These are phyloP conservation scores for Pogostemon cablin DNA, from an alignment of 257 asterid genomes.

Conservation along the genomic window DNA sequence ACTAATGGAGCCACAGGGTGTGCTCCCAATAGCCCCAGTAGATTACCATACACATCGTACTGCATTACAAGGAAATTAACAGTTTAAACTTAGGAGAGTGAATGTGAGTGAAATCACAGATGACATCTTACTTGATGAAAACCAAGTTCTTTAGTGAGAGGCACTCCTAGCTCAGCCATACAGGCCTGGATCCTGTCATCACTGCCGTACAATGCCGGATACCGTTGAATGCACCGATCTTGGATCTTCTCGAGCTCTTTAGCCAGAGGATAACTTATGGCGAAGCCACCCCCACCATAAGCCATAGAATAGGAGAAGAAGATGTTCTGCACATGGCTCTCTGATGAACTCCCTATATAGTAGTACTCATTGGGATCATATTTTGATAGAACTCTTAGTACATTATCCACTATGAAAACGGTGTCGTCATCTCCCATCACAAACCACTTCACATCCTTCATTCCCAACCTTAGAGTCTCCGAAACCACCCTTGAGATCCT, in stretches of 20 bases:
- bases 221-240: slow-evolving; percentile 73
- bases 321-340: slow-evolving; percentile 80
- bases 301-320: slow-evolving; percentile 80
- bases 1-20: slow-evolving; percentile 84
- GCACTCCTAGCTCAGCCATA: slow-evolving; percentile 90
- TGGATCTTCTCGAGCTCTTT: slow-evolving; percentile 76
- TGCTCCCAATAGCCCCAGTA: slow-evolving; percentile 81
- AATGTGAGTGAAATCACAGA: too few species aligned
- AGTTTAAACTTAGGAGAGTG: too few species aligned
- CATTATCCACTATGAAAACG: slow-evolving; percentile 69
- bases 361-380: slow-evolving; percentile 71
- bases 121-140: slow-evolving; percentile 72
- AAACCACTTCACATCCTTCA: slow-evolving; percentile 73
- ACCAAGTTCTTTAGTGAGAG: slow-evolving; percentile 72
- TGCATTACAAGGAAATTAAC: slow-evolving; percentile 34
- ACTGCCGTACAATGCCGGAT: slow-evolving; percentile 74
- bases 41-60: slow-evolving; percentile 94
- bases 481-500: slow-evolving; percentile 80
- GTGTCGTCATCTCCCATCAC: slow-evolving; percentile 96
- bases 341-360: slow-evolving; percentile 80
- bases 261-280: slow-evolving; percentile 85
- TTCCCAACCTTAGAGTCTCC: slow-evolving; percentile 68
- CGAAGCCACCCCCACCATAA: slow-evolving; percentile 91
- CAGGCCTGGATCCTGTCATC: slow-evolving; percentile 91
- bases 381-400: slow-evolving; percentile 60